phyloP scores from a whole-genome alignment of 257 asterid species.

The Solanum paucissectum region DNA sequence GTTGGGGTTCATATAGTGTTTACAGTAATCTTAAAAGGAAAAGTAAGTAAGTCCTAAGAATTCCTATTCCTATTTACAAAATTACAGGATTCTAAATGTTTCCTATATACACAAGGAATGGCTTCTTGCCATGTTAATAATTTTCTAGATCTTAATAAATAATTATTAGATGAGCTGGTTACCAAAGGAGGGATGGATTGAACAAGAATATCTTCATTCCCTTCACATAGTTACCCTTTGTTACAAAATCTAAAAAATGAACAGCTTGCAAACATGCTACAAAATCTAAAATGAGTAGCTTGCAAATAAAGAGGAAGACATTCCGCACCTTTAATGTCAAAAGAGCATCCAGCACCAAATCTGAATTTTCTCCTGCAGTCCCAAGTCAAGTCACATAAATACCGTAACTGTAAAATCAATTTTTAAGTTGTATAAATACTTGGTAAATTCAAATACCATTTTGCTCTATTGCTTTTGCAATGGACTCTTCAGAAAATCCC shows the following conservation, averaged over 20 bases:
- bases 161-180: background rate
- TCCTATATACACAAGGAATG: background rate
- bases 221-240: background rate
- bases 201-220: background rate
- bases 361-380: slow-evolving; percentile 48
- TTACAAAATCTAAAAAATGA: background rate
- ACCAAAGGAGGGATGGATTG: background rate
- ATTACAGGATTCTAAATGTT: background rate
- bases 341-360: slow-evolving; percentile 42
- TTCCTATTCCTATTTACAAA: background rate
- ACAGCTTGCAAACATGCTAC: background rate
- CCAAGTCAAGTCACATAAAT: background rate
- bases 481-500: slow-evolving; percentile 30
- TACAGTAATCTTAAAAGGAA: background rate
- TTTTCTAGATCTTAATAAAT: background rate
- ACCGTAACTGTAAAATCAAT: background rate
- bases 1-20: background rate
- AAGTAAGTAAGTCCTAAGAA: background rate
- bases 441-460: slow-evolving; percentile 10
- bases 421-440: background rate
- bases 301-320: background rate
- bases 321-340: slow-evolving; percentile 53
- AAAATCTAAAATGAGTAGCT: background rate
- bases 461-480: slow-evolving; percentile 24
- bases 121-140: background rate